These are phyloP conservation scores for Dentipellis fragilis DNA, from an alignment of 768 basidiomycete species.

Conservation along the genomic window DNA sequence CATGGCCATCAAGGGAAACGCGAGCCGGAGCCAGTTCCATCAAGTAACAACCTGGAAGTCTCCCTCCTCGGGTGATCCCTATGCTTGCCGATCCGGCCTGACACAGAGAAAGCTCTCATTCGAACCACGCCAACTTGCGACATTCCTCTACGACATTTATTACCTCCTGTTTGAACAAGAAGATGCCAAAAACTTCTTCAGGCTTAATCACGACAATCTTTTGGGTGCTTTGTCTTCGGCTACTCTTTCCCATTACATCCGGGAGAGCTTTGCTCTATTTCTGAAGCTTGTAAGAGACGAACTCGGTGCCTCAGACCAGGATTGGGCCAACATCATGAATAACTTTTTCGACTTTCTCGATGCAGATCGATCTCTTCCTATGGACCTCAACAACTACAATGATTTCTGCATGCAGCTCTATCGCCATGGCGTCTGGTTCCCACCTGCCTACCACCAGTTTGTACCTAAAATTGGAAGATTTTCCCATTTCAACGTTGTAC, in stretches of 20 bases:
- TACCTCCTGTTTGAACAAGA: slow-evolving; percentile 36
- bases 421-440: not conserved
- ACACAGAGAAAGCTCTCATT: slow-evolving; percentile 8
- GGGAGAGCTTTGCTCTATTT: slow-evolving; percentile 37
- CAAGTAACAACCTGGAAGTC: not conserved
- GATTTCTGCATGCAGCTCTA: not conserved
- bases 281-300: slow-evolving; percentile 29
- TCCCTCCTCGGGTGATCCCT: not conserved
- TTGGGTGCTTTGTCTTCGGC: not conserved
- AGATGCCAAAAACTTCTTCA: slow-evolving; percentile 12
- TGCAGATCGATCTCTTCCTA: not conserved
- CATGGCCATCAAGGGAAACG: not conserved
- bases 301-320: slow-evolving; percentile 8
- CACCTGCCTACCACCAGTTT: not conserved
- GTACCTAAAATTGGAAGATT: not conserved
- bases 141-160: slow-evolving; percentile 33
- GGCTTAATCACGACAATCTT: not conserved
- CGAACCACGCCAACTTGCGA: slow-evolving; percentile 26
- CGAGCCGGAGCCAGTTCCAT: not conserved
- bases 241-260: slow-evolving; percentile 32
- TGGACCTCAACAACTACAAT: not conserved
- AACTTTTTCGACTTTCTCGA: slow-evolving; percentile 16
- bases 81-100: not conserved
- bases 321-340: slow-evolving; percentile 34
- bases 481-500: slow-evolving; percentile 20